Conservation (phyloP, 1,139 yeast species). For the Debaryomycetaceae sp. region DNA sequence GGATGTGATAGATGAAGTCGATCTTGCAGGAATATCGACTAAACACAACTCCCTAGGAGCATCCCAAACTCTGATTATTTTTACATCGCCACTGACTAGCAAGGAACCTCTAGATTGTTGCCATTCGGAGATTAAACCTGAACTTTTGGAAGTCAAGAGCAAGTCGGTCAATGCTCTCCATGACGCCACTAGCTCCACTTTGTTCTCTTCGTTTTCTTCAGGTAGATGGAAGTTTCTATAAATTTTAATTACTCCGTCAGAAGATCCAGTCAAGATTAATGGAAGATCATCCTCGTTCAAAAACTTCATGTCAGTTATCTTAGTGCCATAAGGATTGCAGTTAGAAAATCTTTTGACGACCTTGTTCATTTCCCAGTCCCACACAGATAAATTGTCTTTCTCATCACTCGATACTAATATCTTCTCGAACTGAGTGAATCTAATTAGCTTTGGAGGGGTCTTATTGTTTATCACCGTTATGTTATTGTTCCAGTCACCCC, state of each 20-base stretch:
- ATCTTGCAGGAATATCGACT: conserved; percentile 85
- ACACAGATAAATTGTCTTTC: conserved; percentile 76
- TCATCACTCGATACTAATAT: conserved; percentile 80
- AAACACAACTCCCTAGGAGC: conserved; percentile 90
- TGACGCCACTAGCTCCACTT: conserved; percentile 67
- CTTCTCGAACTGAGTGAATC: conserved; percentile 89
- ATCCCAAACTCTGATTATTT: conserved; percentile 91
- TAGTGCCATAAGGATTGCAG: conserved; percentile 82
- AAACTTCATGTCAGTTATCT: conserved; percentile 80
- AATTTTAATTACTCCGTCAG: conserved; percentile 88
- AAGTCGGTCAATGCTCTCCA: conserved; percentile 95
- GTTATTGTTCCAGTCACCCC: conserved; percentile 81
- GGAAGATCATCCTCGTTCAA: conserved; percentile 92
- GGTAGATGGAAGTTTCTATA: conserved; percentile 70
- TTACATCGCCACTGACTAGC: conserved; percentile 92
- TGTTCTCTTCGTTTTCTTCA: conserved; percentile 22
- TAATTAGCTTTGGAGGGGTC: conserved; percentile 74
- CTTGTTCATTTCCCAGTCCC: conserved; percentile 76
- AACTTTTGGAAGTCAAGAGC: conserved; percentile 72
- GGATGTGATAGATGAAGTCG: conserved; percentile 84
- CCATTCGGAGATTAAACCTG: conserved; percentile 92
- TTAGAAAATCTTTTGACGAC: conserved; percentile 72
- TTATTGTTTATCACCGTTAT: conserved; percentile 63
- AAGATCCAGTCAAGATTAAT: conserved; percentile 78
- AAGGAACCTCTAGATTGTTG: conserved; percentile 93